These are phyloP conservation scores for Nicotiana attenuata DNA, from an alignment of 257 asterid species.

Conservation along the genomic window DNA sequence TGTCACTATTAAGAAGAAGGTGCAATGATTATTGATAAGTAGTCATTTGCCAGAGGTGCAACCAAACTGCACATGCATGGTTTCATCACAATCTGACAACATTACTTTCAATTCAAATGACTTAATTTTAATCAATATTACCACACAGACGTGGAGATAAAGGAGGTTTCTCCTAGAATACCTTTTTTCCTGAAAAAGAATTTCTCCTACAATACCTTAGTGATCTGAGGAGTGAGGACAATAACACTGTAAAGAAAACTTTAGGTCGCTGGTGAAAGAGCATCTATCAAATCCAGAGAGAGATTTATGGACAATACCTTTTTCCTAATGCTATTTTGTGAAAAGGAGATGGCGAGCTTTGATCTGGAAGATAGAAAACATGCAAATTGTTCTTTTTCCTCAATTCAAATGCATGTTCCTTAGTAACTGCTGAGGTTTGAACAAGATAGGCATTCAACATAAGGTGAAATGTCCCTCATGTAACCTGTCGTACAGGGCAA, in stretches of 20 bases:
- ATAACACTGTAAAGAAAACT: neutral
- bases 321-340: neutral
- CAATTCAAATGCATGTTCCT: neutral
- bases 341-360: neutral
- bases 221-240: neutral
- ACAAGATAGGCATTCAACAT: neutral
- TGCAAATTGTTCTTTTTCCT: neutral
- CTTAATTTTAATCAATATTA: conserved; percentile 21
- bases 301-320: neutral
- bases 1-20: conserved; percentile 27
- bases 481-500: neutral
- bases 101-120: conserved; percentile 28
- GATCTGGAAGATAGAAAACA: neutral
- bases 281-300: neutral
- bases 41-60: conserved; percentile 41
- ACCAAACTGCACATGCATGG: conserved; percentile 74
- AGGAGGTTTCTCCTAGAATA: neutral
- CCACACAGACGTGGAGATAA: neutral
- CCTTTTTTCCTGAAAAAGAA: neutral
- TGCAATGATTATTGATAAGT: conserved; percentile 19
- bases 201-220: too few relatives aligned
- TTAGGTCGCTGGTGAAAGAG: neutral
- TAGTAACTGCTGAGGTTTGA: neutral
- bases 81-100: conserved; percentile 42
- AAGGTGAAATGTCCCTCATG: neutral